Evolutionary conservation across 23 red algal genomes (phyloP).

Genomic region (Gracilaria gracilis): DNA sequence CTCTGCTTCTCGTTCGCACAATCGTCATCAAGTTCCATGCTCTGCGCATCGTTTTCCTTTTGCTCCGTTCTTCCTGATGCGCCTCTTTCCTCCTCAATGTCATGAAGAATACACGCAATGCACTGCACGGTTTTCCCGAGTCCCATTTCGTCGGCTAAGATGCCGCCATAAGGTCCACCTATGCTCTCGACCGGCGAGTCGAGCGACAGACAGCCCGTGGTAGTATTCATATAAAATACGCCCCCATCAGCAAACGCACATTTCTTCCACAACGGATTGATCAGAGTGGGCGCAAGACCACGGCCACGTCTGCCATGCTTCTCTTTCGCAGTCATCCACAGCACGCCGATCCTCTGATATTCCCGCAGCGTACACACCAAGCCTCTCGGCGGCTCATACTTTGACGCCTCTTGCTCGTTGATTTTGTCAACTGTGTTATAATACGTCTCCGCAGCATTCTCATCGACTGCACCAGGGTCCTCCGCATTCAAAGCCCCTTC

Average conservation of each 20-base stretch:
- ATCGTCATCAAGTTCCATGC: background rate
- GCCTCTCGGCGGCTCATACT: slow-evolving; percentile 49
- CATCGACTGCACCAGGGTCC: slow-evolving; percentile 53
- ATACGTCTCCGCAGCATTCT: slow-evolving; percentile 50
- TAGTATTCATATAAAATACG: slow-evolving; percentile 75
- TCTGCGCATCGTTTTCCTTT: background rate
- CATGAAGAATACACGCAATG: slow-evolving; percentile 79
- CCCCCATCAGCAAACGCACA: slow-evolving; percentile 54
- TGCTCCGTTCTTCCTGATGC: background rate
- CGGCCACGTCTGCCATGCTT: slow-evolving; percentile 38
- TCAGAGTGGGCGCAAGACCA: background rate
- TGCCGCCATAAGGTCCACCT: slow-evolving; percentile 65
- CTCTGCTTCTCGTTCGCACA: background rate
- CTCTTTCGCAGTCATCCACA: slow-evolving; percentile 59
- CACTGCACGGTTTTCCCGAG: slow-evolving; percentile 92
- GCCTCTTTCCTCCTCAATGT: slow-evolving; percentile 31
- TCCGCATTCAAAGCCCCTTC: background rate
- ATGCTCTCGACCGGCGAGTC: slow-evolving; percentile 24
- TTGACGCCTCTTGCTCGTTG: slow-evolving; percentile 23
- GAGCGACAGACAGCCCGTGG: slow-evolving; percentile 55
- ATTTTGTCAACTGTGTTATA: slow-evolving; percentile 48
- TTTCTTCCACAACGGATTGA: slow-evolving; percentile 77
- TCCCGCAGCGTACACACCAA: slow-evolving; percentile 57
- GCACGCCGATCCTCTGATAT: slow-evolving; percentile 57
- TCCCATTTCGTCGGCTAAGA: slow-evolving; percentile 96